Evolutionary conservation across 768 basidiomycete species (phyloP).

Genomic region (Paxillus ammoniavirescens): DNA sequence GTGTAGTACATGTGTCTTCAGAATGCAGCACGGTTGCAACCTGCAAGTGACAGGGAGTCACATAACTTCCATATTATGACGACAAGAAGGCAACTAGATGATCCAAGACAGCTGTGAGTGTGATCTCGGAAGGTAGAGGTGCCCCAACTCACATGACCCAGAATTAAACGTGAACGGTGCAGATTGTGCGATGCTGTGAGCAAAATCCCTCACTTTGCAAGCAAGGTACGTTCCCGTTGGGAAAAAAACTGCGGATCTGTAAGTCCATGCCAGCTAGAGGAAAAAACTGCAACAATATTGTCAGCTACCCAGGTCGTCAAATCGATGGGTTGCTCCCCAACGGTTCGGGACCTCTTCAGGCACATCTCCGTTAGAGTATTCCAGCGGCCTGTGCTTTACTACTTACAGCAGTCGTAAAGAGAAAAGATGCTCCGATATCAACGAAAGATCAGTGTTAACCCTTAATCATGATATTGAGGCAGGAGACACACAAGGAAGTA

Average conservation of each 20-base stretch:
- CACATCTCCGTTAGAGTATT: slow-evolving; percentile 41
- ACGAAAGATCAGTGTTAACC: background rate
- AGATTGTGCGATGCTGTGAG: slow-evolving; percentile 45
- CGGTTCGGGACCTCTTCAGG: slow-evolving; percentile 43
- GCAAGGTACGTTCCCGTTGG: slow-evolving; percentile 45
- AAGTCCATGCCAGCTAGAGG: background rate
- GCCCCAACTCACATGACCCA: background rate
- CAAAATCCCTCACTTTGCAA: slow-evolving; percentile 52
- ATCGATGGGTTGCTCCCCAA: slow-evolving; percentile 38
- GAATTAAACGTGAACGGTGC: slow-evolving; percentile 46
- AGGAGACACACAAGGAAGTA: slow-evolving; percentile 51
- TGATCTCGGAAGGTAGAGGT: background rate
- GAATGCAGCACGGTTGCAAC: background rate
- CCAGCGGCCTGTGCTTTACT: background rate
- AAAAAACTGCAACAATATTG: slow-evolving; percentile 42
- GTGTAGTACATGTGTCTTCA: slow-evolving; percentile 2
- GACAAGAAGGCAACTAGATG: slow-evolving; percentile 6
- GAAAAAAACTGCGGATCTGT: background rate
- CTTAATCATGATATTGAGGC: background rate
- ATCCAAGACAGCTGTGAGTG: slow-evolving; percentile 3
- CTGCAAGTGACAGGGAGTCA: too few species aligned
- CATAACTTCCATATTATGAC: slow-evolving; percentile 1
- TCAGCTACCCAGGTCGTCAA: slow-evolving; percentile 53
- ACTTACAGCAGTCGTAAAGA: background rate
- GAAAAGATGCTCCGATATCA: slow-evolving; percentile 33